Evolutionary conservation across 23 red algal genomes (phyloP), one percentile per base, ranked within the genome.

Genomic region (Gracilariopsis chorda): DNA sequence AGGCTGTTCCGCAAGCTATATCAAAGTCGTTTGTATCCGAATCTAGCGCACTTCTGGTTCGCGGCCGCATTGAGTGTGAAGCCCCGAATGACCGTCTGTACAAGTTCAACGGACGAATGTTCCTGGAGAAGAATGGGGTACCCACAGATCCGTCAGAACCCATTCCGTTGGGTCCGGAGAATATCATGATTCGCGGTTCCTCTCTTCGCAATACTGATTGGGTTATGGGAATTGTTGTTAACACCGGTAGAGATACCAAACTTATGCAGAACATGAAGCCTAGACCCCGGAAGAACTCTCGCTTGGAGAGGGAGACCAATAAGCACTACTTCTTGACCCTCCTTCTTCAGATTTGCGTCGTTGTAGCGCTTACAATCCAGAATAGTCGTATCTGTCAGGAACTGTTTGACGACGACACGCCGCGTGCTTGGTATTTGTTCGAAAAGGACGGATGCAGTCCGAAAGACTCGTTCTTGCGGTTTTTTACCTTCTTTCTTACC

Each of bases 181-280:
- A 93, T 37, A 42, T 98, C 1, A 48, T 98, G 28, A 79, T 91
- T 51, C 92, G 96, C 1, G 96, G 96, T 11, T 77, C 80, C 1
- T 80, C 84, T 25, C 63, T 98, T 25, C 74, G 93, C 34, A 95
- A 98, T 58, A 95, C 96, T 0, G 89, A 95, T 21, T 98, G 89
- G 87, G 88, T 98, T 46, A 72, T 92, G 68, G 96, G 92, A 39
- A 64, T 98, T 43, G 92, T 95, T 0, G 79, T 95, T 17, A 88
- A 92, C 48, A 94, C 96, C 3, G 96, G 96, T 19, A 82, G 69
- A 25, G 92, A 98, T 42, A 98, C 96, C 1, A 98, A 98, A 55
- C 92, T 98, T 37, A 90, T 98, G 86, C 92, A 93, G 78, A 95
- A 98, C 43, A 67, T 92, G 80, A 95, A 93, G 42, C 55, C 91